Evolutionary conservation across 2,329 filamentous ascomycete species (phyloP).

Genomic region (Aureobasidium sp.): DNA sequence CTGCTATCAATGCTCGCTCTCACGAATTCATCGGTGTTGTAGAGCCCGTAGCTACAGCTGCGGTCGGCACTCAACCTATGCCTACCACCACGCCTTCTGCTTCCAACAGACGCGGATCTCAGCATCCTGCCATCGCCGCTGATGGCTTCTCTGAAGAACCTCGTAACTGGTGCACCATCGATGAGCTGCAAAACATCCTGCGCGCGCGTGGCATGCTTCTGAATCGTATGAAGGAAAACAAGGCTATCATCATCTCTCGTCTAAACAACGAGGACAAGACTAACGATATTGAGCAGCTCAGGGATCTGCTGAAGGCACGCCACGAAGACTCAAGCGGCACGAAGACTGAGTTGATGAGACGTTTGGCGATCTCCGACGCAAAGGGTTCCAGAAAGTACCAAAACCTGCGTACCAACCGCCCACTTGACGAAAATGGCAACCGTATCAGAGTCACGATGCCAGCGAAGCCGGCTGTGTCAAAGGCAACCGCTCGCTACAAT

Average conservation of each 20-base stretch:
- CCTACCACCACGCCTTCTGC: background rate
- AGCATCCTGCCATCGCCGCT: background rate
- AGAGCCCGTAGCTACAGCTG: background rate
- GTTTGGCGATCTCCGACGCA: conserved; percentile 22
- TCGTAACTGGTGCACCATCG: conserved; percentile 11
- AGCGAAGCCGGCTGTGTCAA: background rate
- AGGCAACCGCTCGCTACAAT: background rate
- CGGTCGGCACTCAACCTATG: background rate
- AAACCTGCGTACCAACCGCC: background rate
- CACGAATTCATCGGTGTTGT: background rate
- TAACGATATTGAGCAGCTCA: conserved; percentile 20
- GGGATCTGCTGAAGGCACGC: conserved; percentile 19
- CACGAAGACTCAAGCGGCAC: conserved; percentile 19
- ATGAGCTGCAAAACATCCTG: conserved; percentile 13
- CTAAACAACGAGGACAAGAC: conserved; percentile 19
- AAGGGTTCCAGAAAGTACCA: conserved; percentile 5
- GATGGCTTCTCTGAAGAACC: conserved; percentile 13
- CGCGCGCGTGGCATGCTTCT: conserved; percentile 14
- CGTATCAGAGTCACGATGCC: background rate
- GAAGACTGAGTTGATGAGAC: conserved; percentile 18
- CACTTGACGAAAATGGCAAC: background rate
- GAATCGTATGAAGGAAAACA: conserved; percentile 15
- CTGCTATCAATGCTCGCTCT: background rate
- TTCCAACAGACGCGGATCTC: background rate
- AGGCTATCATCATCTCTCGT: conserved; percentile 11